These are phyloP conservation scores for Domatiomyces globalis DNA, from an alignment of 2,329 filamentous ascomycete species.

Conservation along the genomic window DNA sequence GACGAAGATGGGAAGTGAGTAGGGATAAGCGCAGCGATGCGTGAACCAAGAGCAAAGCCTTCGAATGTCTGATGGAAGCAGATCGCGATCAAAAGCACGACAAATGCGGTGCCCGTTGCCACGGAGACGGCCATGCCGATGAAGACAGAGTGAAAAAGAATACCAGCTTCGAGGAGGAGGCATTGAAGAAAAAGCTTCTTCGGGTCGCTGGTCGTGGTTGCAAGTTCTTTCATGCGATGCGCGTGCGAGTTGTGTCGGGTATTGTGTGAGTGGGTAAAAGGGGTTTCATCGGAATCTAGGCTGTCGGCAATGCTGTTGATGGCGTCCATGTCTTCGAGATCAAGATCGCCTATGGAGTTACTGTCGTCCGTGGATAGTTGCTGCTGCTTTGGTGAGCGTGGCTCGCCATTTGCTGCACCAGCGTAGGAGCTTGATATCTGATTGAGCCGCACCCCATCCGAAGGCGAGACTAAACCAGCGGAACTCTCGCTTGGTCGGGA, in stretches of 20 bases:
- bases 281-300: slow-evolving; percentile 30
- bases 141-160: slow-evolving; percentile 73
- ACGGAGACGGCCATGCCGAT: slow-evolving; percentile 80
- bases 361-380: slow-evolving; percentile 8
- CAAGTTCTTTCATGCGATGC: not conserved
- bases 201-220: slow-evolving; percentile 34
- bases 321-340: slow-evolving; percentile 39
- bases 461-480: not conserved
- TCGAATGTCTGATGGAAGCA: slow-evolving; percentile 81
- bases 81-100: slow-evolving; percentile 67
- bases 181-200: slow-evolving; percentile 61
- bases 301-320: slow-evolving; percentile 28
- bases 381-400: not conserved
- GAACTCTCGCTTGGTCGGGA: slow-evolving; percentile 3
- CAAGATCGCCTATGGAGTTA: slow-evolving; percentile 41
- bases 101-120: slow-evolving; percentile 62
- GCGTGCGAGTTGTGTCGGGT: slow-evolving; percentile 10
- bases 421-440: not conserved
- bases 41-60: slow-evolving; percentile 69
- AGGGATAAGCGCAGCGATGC: slow-evolving; percentile 62
- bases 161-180: slow-evolving; percentile 65
- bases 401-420: slow-evolving; percentile 1
- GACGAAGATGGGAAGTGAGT: slow-evolving; percentile 54
- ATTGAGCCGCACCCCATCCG: not conserved
- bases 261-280: slow-evolving; percentile 13